Conservation (phyloP, 2,329 filamentous ascomycete genomes). For the Didymella arachidicola region DNA sequence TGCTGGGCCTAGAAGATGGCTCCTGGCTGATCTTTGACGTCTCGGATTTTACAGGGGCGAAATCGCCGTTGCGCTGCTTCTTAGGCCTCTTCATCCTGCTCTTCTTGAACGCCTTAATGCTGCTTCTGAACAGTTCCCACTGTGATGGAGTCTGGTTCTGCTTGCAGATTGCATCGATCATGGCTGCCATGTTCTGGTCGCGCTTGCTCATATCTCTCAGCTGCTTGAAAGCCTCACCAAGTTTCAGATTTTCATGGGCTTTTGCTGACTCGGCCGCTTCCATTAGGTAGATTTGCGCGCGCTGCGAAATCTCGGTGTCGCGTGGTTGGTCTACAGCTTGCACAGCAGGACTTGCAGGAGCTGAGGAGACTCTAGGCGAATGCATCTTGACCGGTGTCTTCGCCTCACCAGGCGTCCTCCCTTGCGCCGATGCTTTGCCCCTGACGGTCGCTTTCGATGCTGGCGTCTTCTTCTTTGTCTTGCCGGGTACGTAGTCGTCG, state of each 20-base stretch:
- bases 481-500: conserved; percentile 55
- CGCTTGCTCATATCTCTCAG: conserved; percentile 53
- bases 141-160: conserved; percentile 52
- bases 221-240: conserved; percentile 52
- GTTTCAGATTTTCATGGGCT: conserved; percentile 40
- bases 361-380: conserved; percentile 26
- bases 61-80: conserved; percentile 27
- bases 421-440: conserved; percentile 44
- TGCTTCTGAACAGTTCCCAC: conserved; percentile 51
- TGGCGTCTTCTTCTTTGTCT: conserved; percentile 44
- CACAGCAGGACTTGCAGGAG: conserved; percentile 30
- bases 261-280: conserved; percentile 53
- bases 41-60: conserved; percentile 45
- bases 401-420: conserved; percentile 41
- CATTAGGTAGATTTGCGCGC: conserved; percentile 50
- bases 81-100: conserved; percentile 43
- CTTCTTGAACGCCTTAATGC: conserved; percentile 55
- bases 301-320: conserved; percentile 31
- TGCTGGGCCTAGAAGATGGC: conserved; percentile 36
- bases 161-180: conserved; percentile 55
- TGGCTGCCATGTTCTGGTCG: conserved; percentile 47
- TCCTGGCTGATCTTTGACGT: conserved; percentile 27
- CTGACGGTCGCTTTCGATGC: conserved; percentile 46
- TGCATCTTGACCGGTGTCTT: conserved; percentile 44
- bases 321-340: conserved; percentile 22